Conservation (phyloP, 345 rosid genomes). For the Triadica sebifera region DNA sequence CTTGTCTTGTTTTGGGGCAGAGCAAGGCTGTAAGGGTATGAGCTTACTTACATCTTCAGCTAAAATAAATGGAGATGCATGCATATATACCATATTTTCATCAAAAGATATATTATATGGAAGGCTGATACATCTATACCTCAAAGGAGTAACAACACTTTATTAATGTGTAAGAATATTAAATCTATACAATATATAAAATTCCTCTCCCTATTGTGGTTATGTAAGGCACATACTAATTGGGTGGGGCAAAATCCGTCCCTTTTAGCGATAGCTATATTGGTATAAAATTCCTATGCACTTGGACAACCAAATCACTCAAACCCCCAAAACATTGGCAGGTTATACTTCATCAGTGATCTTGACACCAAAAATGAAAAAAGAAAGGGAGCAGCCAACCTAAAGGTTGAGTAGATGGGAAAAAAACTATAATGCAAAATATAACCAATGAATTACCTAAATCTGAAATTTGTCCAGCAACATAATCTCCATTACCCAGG, state of each 20-base stretch:
- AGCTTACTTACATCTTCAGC: background rate
- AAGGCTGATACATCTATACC: background rate
- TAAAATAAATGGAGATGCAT: no score
- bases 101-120: background rate
- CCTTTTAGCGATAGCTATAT: conserved; percentile 2
- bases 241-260: background rate
- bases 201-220: no score
- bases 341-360: background rate
- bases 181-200: background rate
- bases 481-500: conserved; percentile 96
- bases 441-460: conserved; percentile 55
- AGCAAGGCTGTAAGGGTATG: background rate
- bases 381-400: background rate
- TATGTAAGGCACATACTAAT: no score
- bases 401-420: background rate
- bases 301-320: background rate
- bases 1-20: background rate
- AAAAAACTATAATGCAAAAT: background rate
- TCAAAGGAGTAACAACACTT: background rate
- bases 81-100: background rate
- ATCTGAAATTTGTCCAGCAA: conserved; percentile 97
- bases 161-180: background rate
- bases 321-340: background rate
- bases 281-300: background rate
- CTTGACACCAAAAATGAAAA: background rate